phyloP scores from a whole-genome alignment of 768 basidiomycete genomes.

The Tulasnella sp. region DNA sequence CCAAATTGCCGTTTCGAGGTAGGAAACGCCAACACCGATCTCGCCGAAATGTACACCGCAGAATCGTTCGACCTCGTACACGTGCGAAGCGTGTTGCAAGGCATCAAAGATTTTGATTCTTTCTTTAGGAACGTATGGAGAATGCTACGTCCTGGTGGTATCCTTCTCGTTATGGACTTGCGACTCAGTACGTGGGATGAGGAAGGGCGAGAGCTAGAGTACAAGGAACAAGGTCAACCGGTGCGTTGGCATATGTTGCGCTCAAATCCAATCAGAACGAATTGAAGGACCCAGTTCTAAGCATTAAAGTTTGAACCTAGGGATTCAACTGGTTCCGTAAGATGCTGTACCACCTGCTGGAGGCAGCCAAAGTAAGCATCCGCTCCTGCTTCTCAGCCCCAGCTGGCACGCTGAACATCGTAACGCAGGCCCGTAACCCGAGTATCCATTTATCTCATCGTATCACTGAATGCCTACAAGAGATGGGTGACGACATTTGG shows the following conservation, averaged over 20 bases:
- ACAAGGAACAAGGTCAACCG: slow-evolving; percentile 16
- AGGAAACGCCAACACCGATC: neutral
- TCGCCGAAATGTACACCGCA: neutral
- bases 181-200: slow-evolving; percentile 1
- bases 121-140: neutral
- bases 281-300: neutral
- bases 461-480: too few relatives aligned
- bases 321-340: neutral
- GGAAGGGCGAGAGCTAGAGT: neutral
- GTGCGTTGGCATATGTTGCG: neutral
- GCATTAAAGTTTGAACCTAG: neutral
- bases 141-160: neutral
- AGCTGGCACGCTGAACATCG: too few relatives aligned
- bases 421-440: too few relatives aligned
- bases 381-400: too few relatives aligned
- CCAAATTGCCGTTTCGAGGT: neutral
- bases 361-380: too few relatives aligned
- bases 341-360: neutral
- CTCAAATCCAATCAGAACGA: neutral
- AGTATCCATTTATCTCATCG: too few relatives aligned
- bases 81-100: neutral
- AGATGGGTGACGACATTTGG: too few relatives aligned
- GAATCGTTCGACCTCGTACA: slow-evolving; percentile 6
- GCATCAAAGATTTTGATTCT: neutral
- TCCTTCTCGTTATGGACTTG: neutral